phyloP scores from a whole-genome alignment of 345 rosid genomes.

The Eucalyptus cloeziana region DNA sequence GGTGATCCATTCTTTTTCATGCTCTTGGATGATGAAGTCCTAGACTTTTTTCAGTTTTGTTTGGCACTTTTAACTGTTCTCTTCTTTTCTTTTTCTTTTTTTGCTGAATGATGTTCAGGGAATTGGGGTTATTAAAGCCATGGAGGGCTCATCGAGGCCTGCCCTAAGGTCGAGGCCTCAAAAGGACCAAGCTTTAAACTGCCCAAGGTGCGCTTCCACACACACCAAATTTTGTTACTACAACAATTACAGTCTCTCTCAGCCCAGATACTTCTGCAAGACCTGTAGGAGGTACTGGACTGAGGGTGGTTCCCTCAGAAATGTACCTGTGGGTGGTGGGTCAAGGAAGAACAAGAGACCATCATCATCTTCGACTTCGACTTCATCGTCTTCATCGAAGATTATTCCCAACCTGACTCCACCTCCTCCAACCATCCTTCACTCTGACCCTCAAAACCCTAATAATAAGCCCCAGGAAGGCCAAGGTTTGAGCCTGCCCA shows the following conservation, averaged over 20 bases:
- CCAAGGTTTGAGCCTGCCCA: slow-evolving; percentile 29
- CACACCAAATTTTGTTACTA: slow-evolving; percentile 51
- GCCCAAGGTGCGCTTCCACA: slow-evolving; percentile 44
- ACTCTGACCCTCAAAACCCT: slow-evolving; percentile 21
- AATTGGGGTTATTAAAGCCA: slow-evolving; percentile 11
- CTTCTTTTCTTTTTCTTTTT: not conserved
- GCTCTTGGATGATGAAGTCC: slow-evolving; percentile 6
- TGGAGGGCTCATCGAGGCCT: slow-evolving; percentile 9
- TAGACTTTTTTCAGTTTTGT: not conserved
- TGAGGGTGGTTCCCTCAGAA: slow-evolving; percentile 44
- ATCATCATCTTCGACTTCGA: slow-evolving; percentile 1
- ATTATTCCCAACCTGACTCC: not conserved
- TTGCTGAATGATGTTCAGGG: slow-evolving; percentile 12
- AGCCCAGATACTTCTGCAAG: slow-evolving; percentile 53
- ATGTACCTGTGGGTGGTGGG: slow-evolving; percentile 55
- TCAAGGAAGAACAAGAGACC: slow-evolving; percentile 47
- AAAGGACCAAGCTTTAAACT: slow-evolving; percentile 29
- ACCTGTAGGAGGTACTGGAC: slow-evolving; percentile 59
- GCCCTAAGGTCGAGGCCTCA: slow-evolving; percentile 11
- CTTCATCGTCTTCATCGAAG: not conserved
- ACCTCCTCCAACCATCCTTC: not conserved
- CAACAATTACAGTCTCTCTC: slow-evolving; percentile 50
- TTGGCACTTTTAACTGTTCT: not conserved
- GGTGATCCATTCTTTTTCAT: not conserved
- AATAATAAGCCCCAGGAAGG: slow-evolving; percentile 5